Evolutionary conservation across 2,329 filamentous ascomycete species (phyloP).

Genomic region (Exophiala viscosa): DNA sequence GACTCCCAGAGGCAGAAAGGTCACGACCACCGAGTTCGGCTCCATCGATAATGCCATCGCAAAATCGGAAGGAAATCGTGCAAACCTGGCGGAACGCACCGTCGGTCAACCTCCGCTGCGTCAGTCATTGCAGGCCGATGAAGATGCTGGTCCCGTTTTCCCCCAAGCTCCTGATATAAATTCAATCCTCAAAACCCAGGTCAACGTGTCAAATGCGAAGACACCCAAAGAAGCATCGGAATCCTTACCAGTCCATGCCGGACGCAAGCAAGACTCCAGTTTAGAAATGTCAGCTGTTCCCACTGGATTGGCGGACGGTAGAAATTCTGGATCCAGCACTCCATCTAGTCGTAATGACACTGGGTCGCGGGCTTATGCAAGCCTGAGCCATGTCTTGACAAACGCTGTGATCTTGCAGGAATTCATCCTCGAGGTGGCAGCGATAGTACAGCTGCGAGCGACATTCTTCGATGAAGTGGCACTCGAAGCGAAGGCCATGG

Average conservation of each 20-base stretch:
- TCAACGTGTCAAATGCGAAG: constrained; percentile 8
- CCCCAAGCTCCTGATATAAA: background rate
- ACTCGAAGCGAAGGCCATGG: background rate
- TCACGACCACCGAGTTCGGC: constrained; percentile 12
- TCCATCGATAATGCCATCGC: constrained; percentile 20
- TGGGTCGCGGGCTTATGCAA: constrained; percentile 48
- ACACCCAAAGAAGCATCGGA: constrained; percentile 18
- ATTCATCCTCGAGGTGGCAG: constrained; percentile 73
- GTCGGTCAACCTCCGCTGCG: constrained; percentile 14
- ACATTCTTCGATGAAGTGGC: constrained; percentile 67
- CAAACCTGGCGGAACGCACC: constrained; percentile 9
- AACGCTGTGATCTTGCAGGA: constrained; percentile 77
- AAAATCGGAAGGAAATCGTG: constrained; percentile 4
- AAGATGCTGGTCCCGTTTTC: background rate
- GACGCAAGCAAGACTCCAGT: constrained; percentile 11
- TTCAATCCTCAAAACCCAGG: constrained; percentile 18
- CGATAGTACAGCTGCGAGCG: constrained; percentile 69
- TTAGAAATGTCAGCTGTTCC: background rate
- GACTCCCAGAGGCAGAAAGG: constrained; percentile 16
- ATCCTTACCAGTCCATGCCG: constrained; percentile 17
- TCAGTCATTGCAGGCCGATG: constrained; percentile 2
- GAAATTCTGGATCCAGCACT: constrained; percentile 21
- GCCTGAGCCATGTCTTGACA: constrained; percentile 73
- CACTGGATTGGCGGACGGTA: constrained; percentile 2
- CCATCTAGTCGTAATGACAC: constrained; percentile 14